Evolutionary conservation across 1,284 basidiomycete species (phyloP).

Genomic region (Laetiporus sulphureus): DNA sequence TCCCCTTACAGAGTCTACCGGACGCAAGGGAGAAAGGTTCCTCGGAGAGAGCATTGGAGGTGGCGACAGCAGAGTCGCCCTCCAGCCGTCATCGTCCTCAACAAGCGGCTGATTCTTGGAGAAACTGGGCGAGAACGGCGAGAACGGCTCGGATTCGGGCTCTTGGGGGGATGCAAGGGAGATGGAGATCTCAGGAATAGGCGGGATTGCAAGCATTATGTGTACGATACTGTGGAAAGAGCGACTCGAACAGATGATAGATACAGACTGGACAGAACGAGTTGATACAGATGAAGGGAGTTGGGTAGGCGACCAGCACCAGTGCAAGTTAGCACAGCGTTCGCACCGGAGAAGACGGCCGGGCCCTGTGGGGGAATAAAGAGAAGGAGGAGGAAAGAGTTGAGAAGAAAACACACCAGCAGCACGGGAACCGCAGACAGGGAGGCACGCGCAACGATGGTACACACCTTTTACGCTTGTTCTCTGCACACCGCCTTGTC

Average conservation of each 20-base stretch:
- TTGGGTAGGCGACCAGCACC: constrained; percentile 42
- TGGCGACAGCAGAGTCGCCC: constrained; percentile 51
- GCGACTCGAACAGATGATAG: constrained; percentile 11
- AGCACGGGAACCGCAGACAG: constrained; percentile 19
- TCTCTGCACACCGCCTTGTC: no score
- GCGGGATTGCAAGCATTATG: constrained; percentile 40
- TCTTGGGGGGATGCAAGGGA: constrained; percentile 56
- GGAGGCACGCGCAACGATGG: background rate
- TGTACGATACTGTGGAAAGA: constrained; percentile 17
- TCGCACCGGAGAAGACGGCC: constrained; percentile 21
- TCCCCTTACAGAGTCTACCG: constrained; percentile 30
- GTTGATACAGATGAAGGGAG: constrained; percentile 13
- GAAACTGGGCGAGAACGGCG: constrained; percentile 63
- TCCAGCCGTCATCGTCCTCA: constrained; percentile 42
- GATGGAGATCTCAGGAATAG: constrained; percentile 61
- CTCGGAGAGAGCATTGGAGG: constrained; percentile 39
- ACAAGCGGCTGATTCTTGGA: constrained; percentile 32
- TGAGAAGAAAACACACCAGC: constrained; percentile 16
- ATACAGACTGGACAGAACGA: constrained; percentile 7
- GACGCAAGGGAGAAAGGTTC: constrained; percentile 47
- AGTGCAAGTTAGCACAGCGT: constrained; percentile 20
- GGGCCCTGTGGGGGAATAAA: constrained; percentile 14
- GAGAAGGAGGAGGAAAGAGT: constrained; percentile 20
- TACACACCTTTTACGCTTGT: no score
- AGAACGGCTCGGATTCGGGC: constrained; percentile 45